These are phyloP conservation scores for Yamadazyma olivae DNA, from an alignment of 805 yeast genomes.

Conservation along the genomic window DNA sequence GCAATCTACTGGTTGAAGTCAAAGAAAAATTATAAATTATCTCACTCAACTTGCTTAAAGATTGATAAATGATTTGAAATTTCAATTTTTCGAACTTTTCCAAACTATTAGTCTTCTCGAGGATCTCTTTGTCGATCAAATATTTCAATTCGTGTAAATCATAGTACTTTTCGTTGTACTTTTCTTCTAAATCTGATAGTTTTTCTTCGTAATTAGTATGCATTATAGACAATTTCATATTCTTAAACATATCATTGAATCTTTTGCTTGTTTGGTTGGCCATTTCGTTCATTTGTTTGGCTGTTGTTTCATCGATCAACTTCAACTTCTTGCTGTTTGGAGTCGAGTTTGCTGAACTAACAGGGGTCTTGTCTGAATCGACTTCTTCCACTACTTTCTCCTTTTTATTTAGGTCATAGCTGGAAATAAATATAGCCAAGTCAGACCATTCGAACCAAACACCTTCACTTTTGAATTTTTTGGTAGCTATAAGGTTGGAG, in stretches of 20 bases:
- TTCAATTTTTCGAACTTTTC: constrained; percentile 35
- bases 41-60: constrained; percentile 32
- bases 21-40: constrained; percentile 26
- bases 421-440: constrained; percentile 20
- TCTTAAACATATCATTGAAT: constrained; percentile 30
- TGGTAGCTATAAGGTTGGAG: constrained; percentile 29
- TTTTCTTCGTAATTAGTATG: constrained; percentile 27
- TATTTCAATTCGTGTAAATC: constrained; percentile 29
- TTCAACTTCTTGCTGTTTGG: constrained; percentile 3
- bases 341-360: constrained; percentile 1
- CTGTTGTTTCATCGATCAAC: constrained; percentile 6
- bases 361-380: not conserved
- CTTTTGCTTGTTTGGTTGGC: constrained; percentile 25
- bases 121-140: constrained; percentile 27
- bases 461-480: constrained; percentile 38
- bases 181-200: constrained; percentile 23
- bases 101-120: constrained; percentile 17
- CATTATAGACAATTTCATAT: constrained; percentile 28
- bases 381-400: not conserved
- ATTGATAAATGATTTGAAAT: constrained; percentile 30
- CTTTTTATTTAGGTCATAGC: constrained; percentile 6
- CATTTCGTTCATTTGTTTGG: constrained; percentile 18
- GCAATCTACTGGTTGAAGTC: constrained; percentile 21
- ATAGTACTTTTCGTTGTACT: constrained; percentile 33
- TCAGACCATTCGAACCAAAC: constrained; percentile 47